Evolutionary conservation across 2,329 filamentous ascomycete genomes (phyloP), one percentile per base, ranked within the genome.

Genomic region (Alternaria viburni): DNA sequence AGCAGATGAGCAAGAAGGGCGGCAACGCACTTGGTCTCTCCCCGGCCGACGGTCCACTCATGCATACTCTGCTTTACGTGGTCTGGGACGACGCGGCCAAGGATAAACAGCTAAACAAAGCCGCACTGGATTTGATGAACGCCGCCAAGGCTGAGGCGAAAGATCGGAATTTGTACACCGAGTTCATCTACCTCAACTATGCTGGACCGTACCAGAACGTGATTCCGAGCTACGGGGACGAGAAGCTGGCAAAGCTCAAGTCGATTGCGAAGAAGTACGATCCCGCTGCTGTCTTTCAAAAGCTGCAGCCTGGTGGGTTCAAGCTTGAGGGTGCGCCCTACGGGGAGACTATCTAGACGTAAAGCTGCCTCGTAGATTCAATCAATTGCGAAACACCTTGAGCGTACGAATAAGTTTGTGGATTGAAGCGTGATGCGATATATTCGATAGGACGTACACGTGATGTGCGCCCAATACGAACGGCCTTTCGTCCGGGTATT

Each of bases 121-220:
- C 66, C 5, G 59, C 57, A 15, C 30, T 21, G 5, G 66, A 67
- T 9, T 65, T 71, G n/a, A 60, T 69, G 52, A 56, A 54, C 12
- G 47, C 45, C 6, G 65, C 57, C 2, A 64, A 64, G n/a, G 55
- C 15, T 23, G 67, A 69, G 41, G 67, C 62, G 5, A 69, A 68
- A 54, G 61, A 41, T 11, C 54, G 65, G 5, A 65, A 62, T 3
- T 19, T 70, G n/a, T 58, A 62, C 17, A 61, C 44, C 7, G 55
- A 56, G 6, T 84, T 77, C 60, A 66, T 83, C 26, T 85, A 84
- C 70, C 80, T 84, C 78, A 85, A 85, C 68, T 84, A 85, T 62
- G 83, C 81, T 11, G 77, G 76, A 47, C 72, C 77, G 59, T 81
- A 76, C 63, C 82, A 85, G 66, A 77, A 82, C 62, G 77, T 81